Conservation (phyloP, 805 yeast species). For the Jamesozyma rosinii region DNA sequence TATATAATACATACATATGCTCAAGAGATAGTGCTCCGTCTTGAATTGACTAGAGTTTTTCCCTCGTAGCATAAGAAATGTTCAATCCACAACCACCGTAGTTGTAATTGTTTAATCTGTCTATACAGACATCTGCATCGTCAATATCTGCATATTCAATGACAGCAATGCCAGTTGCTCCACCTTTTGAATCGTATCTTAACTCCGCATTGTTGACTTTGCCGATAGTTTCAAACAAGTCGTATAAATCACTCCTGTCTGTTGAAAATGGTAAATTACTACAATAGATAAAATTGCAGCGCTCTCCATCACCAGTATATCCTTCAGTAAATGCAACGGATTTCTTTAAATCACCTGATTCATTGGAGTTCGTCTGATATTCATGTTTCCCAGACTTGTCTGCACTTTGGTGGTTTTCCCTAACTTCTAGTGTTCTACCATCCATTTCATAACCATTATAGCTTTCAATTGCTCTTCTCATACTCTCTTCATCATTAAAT, state of each 20-base stretch:
- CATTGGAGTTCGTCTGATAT: background rate
- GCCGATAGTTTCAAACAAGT: slow-evolving; percentile 79
- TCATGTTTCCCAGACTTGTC: background rate
- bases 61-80: slow-evolving; percentile 54
- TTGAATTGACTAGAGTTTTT: background rate
- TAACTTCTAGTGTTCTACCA: slow-evolving; percentile 11
- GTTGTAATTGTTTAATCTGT: slow-evolving; percentile 64
- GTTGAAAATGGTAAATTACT: slow-evolving; percentile 84
- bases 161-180: slow-evolving; percentile 78
- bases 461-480: slow-evolving; percentile 62
- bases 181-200: slow-evolving; percentile 50
- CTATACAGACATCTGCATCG: slow-evolving; percentile 65
- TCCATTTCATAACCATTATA: slow-evolving; percentile 53
- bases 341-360: background rate
- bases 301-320: slow-evolving; percentile 52
- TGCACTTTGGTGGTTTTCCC: slow-evolving; percentile 5
- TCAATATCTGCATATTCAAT: slow-evolving; percentile 61
- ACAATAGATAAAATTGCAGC: slow-evolving; percentile 55
- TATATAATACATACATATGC: slow-evolving; percentile 1
- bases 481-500: slow-evolving; percentile 53
- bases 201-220: slow-evolving; percentile 68
- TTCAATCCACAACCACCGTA: slow-evolving; percentile 74
- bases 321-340: slow-evolving; percentile 52
- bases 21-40: background rate
- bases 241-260: slow-evolving; percentile 73